These are phyloP conservation scores for Chrysanthemum seticuspe DNA, from an alignment of 129 eudicot species.

Conservation along the genomic window DNA sequence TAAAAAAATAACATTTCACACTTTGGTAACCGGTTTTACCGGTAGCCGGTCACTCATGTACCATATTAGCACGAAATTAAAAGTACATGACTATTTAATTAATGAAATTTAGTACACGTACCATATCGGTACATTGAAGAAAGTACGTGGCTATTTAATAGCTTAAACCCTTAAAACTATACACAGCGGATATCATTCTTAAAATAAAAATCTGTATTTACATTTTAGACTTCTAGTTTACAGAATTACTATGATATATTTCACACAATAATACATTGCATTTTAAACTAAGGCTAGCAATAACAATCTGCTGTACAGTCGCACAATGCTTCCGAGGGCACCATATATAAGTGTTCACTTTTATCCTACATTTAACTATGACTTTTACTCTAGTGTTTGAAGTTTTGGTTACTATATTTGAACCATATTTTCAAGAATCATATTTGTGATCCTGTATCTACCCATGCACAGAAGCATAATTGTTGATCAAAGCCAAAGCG, in stretches of 20 bases:
- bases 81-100: no score
- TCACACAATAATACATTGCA: slow-evolving; percentile 15
- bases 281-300: slow-evolving; percentile 9
- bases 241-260: not conserved
- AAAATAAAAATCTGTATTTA: not conserved
- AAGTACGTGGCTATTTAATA: no score
- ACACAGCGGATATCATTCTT: not conserved
- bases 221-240: not conserved
- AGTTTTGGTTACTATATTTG: not conserved
- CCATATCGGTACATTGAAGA: no score
- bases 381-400: not conserved
- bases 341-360: slow-evolving; percentile 1
- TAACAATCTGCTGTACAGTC: not conserved
- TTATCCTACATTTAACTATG: not conserved
- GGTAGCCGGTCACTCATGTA: no score
- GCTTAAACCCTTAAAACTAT: no score
- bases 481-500: slow-evolving; percentile 56
- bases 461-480: slow-evolving; percentile 36
- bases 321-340: not conserved
- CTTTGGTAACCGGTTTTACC: no score
- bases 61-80: no score
- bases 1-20: no score
- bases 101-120: no score
- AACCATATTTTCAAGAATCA: not conserved
- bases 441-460: slow-evolving; percentile 7